phyloP scores from a whole-genome alignment of 495 filamentous ascomycete species.

The Cairneyella variabilis region DNA sequence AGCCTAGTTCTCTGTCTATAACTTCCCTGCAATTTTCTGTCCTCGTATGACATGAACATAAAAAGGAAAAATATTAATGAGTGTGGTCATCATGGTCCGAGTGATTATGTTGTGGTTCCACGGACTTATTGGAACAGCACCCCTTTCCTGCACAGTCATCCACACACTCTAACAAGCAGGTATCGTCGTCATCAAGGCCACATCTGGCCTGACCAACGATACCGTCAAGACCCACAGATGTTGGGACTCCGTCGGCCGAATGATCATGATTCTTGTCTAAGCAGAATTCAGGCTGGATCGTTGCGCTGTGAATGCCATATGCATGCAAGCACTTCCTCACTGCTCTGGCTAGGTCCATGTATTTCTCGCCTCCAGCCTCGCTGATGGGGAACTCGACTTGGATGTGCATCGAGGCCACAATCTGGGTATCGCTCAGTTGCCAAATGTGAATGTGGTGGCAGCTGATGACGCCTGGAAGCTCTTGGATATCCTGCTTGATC shows the following conservation, averaged over 20 bases:
- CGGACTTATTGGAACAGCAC: conserved; percentile 53
- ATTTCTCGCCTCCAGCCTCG: conserved; percentile 69
- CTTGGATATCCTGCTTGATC: conserved; percentile 86
- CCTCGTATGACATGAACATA: too few relatives aligned
- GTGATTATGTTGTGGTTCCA: conserved; percentile 15
- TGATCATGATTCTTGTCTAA: conserved; percentile 46
- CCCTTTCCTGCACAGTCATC: conserved; percentile 72
- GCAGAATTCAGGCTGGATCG: conserved; percentile 95
- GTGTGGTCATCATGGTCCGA: conserved; percentile 26
- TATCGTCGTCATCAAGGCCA: conserved; percentile 43
- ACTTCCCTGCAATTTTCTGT: background rate
- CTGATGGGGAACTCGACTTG: conserved; percentile 70
- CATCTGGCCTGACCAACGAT: conserved; percentile 31
- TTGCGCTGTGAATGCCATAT: conserved; percentile 96
- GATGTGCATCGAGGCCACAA: conserved; percentile 88
- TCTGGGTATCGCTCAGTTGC: conserved; percentile 91
- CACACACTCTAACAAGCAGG: conserved; percentile 82
- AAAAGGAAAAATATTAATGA: too few relatives aligned
- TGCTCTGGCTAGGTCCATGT: conserved; percentile 81
- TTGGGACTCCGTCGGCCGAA: conserved; percentile 25
- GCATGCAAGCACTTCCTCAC: conserved; percentile 85
- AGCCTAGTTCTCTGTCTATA: background rate
- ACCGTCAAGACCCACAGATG: conserved; percentile 24
- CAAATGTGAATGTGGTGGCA: conserved; percentile 97
- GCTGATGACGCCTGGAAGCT: conserved; percentile 75